Evolutionary conservation across 2,329 filamentous ascomycete species (phyloP), one percentile per base, ranked within the genome.

Genomic region (Metarhizium robertsii): DNA sequence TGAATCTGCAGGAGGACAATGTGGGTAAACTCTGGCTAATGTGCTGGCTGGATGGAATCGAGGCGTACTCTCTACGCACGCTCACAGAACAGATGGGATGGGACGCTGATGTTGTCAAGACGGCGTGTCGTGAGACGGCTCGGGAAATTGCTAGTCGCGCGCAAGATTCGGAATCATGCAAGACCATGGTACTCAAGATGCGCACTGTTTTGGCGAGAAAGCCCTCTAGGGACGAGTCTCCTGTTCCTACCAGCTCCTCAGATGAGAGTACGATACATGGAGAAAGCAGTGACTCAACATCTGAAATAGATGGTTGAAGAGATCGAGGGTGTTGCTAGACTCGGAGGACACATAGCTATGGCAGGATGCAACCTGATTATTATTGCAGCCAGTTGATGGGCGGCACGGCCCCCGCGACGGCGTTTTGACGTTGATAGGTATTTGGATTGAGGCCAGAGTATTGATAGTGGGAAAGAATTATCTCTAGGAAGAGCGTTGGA

Each of bases 21-120:
- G 75, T 75, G 3, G 77, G 78, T 45, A 79, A 79, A 59, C 73
- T 81, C 51, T 81, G 78, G 78, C 69, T 81, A 36, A 74, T 81
- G 29, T 71, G 74, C 2, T 73, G 76, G 56, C 67, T 81, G 36
- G 78, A 80, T 55, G 73, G 74, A 3, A 63, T 80, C 34, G 79
- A 82, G 63, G 72, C 78, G 11, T 64, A 68, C 36, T 74, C 69
- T 45, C 63, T 83, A 58, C 72, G 80, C 38, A 69, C 77, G 11
- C 69, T 83, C 55, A 83, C 79, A 1, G 75, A 73, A 59, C 69
- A 79, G 50, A 74, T 80, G 68, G 76, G 70, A 7, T 83, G 79
- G 79, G 73, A 76, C 25, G 67, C 76, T 0, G 72, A 78, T 1
- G 68, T 74, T 38, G 79, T 78, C 56, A 74, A 76, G 50, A 65